Evolutionary conservation across 1,284 basidiomycete species (phyloP).

Genomic region (Marasmius sp.): DNA sequence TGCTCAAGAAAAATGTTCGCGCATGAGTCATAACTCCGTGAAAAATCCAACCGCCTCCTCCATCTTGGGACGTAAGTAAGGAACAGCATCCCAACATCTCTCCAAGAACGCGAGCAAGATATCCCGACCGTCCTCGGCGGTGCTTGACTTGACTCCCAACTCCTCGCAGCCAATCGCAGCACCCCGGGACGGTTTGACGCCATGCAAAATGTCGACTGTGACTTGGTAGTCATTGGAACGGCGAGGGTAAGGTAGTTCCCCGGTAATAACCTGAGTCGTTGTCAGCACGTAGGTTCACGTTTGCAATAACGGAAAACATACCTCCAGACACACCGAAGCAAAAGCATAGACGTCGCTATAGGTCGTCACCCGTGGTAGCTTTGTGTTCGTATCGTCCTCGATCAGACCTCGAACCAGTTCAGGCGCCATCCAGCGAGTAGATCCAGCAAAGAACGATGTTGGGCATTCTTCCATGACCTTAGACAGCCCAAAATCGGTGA

Average conservation of each 20-base stretch:
- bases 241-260: background rate
- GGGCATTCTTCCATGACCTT: constrained; percentile 51
- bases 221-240: constrained; percentile 1
- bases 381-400: constrained; percentile 36
- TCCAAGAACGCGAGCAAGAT: background rate
- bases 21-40: background rate
- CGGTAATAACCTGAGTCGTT: constrained; percentile 3
- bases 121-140: background rate
- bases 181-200: background rate
- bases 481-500: constrained; percentile 61
- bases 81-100: background rate
- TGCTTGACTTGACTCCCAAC: background rate
- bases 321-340: constrained; percentile 57
- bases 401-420: constrained; percentile 51
- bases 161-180: background rate
- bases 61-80: background rate
- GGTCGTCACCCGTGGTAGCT: constrained; percentile 43
- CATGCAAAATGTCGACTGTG: background rate
- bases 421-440: constrained; percentile 54
- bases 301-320: constrained; percentile 17
- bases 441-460: constrained; percentile 54
- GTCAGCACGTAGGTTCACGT: background rate
- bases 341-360: constrained; percentile 59
- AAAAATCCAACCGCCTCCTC: background rate
- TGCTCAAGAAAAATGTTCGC: background rate